Base-by-base conservation (phyloP, 192 early-diverging fungal species). In the Linnemannia elongata region DNA sequence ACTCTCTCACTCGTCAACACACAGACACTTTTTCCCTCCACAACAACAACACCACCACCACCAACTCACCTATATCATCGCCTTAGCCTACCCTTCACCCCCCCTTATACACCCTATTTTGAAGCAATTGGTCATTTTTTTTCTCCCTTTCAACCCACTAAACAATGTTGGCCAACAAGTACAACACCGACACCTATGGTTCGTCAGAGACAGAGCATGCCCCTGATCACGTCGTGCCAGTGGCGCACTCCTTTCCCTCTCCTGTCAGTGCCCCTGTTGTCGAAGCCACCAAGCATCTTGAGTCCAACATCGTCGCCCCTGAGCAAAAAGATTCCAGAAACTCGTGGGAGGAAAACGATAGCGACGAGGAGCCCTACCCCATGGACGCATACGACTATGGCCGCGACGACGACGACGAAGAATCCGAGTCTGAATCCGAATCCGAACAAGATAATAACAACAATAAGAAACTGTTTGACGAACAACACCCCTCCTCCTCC, bases 321-420 rank as follows among this genome's bases (percentile, higher is more conserved):
- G 76, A 73, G 69, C 54, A 74, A 69, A 74, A 74, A 55, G 18
- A 73, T 38, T 69, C 72, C 22, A 77, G 76, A 66, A 78, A 38
- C 22, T 87, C 85, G 18, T 81, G 85, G 85, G 79, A 87, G 45
- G 85, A 87, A 38, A 77, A 76, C 36, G 75, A 77, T 75, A 80
- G 75, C 22, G 83, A 86, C 70, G 79, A 81, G 38, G 79, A 87
- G 24, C 79, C 79, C 2, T 86, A 86, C 52, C 83, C 78, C 44
- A 69, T 69, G 45, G 63, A 80, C 30, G 69, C 69, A 44, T 81
- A 77, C 57, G 71, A 74, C 54, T 80, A 80, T 38, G 72, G 72
- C 54, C 33, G 33, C 20, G 75, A 72, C 70, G 72, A 81, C 49
- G 76, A 45, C 6, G 75, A 75, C 33, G 74, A 79, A 18, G 24